Evolutionary conservation across 805 yeast species (phyloP).

Genomic region (Pichia paraexigua): DNA sequence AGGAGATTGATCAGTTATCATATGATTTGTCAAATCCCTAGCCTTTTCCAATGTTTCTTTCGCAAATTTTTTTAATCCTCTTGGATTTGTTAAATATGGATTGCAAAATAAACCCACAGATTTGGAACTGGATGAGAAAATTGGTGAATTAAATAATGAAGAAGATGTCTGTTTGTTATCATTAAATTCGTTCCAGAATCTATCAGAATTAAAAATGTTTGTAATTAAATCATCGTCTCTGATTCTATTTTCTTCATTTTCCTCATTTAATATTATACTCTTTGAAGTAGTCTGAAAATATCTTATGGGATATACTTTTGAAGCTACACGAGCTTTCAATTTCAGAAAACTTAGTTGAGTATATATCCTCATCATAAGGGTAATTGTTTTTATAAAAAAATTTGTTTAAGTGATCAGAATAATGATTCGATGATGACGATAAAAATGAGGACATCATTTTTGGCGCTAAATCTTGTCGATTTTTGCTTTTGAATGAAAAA

Average conservation of each 20-base stretch:
- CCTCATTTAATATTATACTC: neutral
- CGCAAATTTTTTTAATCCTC: constrained; percentile 64
- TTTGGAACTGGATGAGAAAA: neutral
- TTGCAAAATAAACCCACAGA: constrained; percentile 64
- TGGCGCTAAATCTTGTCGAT: neutral
- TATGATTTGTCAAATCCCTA: constrained; percentile 46
- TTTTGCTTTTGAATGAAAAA: too few species aligned
- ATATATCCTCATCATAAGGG: neutral
- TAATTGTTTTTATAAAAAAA: neutral
- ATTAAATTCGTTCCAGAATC: constrained; percentile 48
- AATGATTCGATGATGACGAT: neutral
- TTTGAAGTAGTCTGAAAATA: neutral
- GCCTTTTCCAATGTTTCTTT: constrained; percentile 59
- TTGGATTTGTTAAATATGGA: constrained; percentile 58
- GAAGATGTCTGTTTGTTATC: constrained; percentile 7
- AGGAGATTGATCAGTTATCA: constrained; percentile 39
- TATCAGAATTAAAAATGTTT: constrained; percentile 53
- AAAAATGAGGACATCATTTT: neutral
- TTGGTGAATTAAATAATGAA: neutral
- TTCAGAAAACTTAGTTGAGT: neutral
- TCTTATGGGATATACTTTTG: neutral
- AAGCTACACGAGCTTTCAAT: neutral
- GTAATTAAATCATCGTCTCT: constrained; percentile 27
- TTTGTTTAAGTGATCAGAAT: too few species aligned
- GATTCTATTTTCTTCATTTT: neutral